Evolutionary conservation across 2,329 filamentous ascomycete species (phyloP), one percentile per base, ranked within the genome.

Genomic region (Aspergillaceae sp.): DNA sequence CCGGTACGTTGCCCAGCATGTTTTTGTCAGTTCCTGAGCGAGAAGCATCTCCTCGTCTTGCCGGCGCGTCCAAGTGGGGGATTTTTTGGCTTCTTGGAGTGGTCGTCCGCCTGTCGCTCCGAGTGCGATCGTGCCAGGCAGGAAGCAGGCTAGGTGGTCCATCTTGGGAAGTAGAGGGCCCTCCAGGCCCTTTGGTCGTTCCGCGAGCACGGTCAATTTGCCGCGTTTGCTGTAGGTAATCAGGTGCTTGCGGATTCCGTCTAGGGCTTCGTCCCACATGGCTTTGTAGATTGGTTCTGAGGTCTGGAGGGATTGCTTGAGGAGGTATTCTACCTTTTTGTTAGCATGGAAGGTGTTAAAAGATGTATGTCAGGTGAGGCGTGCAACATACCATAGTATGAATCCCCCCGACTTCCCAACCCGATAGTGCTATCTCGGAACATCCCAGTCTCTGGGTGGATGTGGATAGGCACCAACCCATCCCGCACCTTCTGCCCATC

Each of bases 1-100:
- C 62, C 88, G 86, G 72, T 98, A 98, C 81, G 94, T 98, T 60
- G 87, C 90, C 87, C 91, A 96, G 75, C 92, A 98, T 1, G 92
- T 97, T 50, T 95, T 91, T 74, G 87, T 96, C 47, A 98, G 74
- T 71, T 98, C 91, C 53, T 81, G 81, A 1, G 92, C 89, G 29
- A 98, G 80, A 50, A 80, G 70, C 72, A 98, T 90, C 63, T 97
- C 88, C 50, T 86, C 84, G 48, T 95, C 89, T 57, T 94, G 83
- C 62, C 84, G 78, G 54, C 80, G 75, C 32, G 78, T 81, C 92
- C 92, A 97, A 5, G 72, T 77, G 0, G 80, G 71, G 1, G 78
- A 72, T 62, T 86, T 84, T 55, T 80, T 83, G 8, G 91, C 91
- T 60, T 89, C 80, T 1, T 78, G 75, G 48, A 95, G 80, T 0